Evolutionary conservation across 192 early-diverging fungal species (phyloP).

Genomic region (Haplosporangium gracile): DNA sequence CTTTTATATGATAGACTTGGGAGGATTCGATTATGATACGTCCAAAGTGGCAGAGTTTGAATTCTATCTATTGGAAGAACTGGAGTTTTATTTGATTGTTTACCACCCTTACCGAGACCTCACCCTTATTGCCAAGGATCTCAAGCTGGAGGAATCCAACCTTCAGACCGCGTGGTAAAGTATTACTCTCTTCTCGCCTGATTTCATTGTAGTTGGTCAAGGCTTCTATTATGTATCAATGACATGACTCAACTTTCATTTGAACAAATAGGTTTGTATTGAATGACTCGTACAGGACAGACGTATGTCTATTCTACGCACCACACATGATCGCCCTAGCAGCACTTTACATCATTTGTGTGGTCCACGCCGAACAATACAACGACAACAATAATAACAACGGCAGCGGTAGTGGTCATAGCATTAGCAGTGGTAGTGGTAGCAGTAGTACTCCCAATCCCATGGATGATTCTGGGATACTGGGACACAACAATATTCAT

Average conservation of each 20-base stretch:
- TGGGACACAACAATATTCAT: constrained; percentile 34
- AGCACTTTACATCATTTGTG: constrained; percentile 78
- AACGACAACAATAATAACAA: constrained; percentile 18
- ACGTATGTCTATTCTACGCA: constrained; percentile 86
- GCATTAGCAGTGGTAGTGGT: constrained; percentile 13
- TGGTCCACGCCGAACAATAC: constrained; percentile 60
- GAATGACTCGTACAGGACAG: constrained; percentile 88
- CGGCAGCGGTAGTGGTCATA: neutral
- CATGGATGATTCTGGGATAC: neutral
- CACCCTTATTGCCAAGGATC: constrained; percentile 65
- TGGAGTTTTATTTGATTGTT: constrained; percentile 91
- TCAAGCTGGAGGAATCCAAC: constrained; percentile 64
- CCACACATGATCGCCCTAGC: constrained; percentile 92
- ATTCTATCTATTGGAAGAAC: constrained; percentile 91
- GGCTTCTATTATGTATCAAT: neutral
- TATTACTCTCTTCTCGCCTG: neutral
- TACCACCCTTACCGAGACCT: constrained; percentile 91
- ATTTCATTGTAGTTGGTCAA: neutral
- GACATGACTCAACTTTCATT: neutral
- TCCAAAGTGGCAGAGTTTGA: constrained; percentile 92
- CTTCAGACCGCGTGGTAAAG: constrained; percentile 71
- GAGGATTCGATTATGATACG: constrained; percentile 75
- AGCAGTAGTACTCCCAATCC: neutral
- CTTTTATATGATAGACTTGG: constrained; percentile 47
- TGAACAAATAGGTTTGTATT: constrained; percentile 70